These are phyloP conservation scores for Neonectria punicea DNA, from an alignment of 2,329 filamentous ascomycete species.

Conservation along the genomic window DNA sequence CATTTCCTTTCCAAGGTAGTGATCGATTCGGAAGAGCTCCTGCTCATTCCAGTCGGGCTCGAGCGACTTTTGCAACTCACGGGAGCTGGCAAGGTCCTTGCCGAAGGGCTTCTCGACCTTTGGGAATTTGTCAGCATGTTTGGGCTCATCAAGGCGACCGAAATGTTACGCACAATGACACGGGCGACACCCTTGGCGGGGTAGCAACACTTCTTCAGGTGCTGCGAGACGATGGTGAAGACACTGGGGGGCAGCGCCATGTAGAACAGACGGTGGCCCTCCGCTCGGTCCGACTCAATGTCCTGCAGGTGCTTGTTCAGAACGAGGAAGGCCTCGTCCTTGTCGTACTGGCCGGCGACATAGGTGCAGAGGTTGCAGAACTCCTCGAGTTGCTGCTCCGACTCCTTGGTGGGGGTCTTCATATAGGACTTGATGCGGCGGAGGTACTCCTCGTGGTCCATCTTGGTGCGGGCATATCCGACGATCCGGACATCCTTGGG, in stretches of 20 bases:
- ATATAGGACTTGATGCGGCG: slow-evolving; percentile 97
- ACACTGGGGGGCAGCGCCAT: slow-evolving; percentile 98
- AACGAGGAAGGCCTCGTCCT: slow-evolving; percentile 91
- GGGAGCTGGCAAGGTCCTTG: slow-evolving; percentile 93
- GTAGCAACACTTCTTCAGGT: slow-evolving; percentile 97
- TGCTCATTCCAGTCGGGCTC: slow-evolving; percentile 99
- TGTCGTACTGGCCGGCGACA: slow-evolving; percentile 96
- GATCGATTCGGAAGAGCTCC: slow-evolving; percentile 98
- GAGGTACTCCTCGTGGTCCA: slow-evolving; percentile 97
- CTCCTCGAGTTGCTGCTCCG: slow-evolving; percentile 92
- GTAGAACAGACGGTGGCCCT: slow-evolving; percentile 96
- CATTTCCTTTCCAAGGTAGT: slow-evolving; percentile 99
- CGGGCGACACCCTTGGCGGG: slow-evolving; percentile 89
- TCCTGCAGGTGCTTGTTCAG: slow-evolving; percentile 88
- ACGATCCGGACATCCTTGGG: slow-evolving; percentile 96
- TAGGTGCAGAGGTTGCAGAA: slow-evolving; percentile 93
- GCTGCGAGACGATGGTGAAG: slow-evolving; percentile 97
- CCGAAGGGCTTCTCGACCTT: slow-evolving; percentile 99
- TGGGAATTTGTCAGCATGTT: slow-evolving; percentile 37
- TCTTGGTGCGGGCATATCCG: slow-evolving; percentile 99
- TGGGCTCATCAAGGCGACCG: not conserved
- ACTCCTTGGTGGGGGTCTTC: slow-evolving; percentile 97
- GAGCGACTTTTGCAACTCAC: slow-evolving; percentile 92
- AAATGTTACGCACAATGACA: slow-evolving; percentile 78
- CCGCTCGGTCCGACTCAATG: slow-evolving; percentile 82